Evolutionary conservation across 306 rosid species (phyloP), one percentile per base, ranked within the genome.

Genomic region (Quercus cerris): DNA sequence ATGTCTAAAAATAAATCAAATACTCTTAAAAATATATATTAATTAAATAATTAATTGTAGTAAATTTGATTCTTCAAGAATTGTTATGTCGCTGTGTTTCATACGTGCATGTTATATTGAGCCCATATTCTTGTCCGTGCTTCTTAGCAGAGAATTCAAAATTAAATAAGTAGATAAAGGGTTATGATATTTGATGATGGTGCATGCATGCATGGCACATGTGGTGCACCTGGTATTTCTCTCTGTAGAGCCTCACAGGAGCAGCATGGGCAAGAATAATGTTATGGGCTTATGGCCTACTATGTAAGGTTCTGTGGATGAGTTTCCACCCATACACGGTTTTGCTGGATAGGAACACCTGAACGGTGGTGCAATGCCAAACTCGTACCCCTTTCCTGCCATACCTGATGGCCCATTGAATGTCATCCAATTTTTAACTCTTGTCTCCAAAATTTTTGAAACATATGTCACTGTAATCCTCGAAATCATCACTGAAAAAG

Each of bases 361-460:
- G 31, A 83, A 87, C 3, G 93, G 91, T 22, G 95, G 83, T 18
- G 80, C 76, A 2, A 71, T 82, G 0, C 95, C 95, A 5, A 75
- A 54, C 23, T 81, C 81, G 62, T 84, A 91, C 3, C 89, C 95
- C 49, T 28, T 25, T 33, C 1, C 38, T 7, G 74, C 78, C 5
- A 46, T 0, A 67, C 25, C 35, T 23, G 23, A 23, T 0, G 92
- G 92, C 78, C 88, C 90, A 56, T 86, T 90, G 19, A 88, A 19
- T n/a, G 94, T 88, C 1, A 70, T 81, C 92, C 94, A 90, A 63
- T 70, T 58, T 22, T 88, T 88, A 1, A 90, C 94, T 52, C 23
- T 23, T 23, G 90, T 90, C 92, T 0, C 94, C 90, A 70, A 81
- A 90, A 0, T 78, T 71, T 80, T 83, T 85, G 85, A 83, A 90